These are phyloP conservation scores for Hypoxylon intermedium DNA, from an alignment of 495 filamentous ascomycete genomes.

Conservation along the genomic window DNA sequence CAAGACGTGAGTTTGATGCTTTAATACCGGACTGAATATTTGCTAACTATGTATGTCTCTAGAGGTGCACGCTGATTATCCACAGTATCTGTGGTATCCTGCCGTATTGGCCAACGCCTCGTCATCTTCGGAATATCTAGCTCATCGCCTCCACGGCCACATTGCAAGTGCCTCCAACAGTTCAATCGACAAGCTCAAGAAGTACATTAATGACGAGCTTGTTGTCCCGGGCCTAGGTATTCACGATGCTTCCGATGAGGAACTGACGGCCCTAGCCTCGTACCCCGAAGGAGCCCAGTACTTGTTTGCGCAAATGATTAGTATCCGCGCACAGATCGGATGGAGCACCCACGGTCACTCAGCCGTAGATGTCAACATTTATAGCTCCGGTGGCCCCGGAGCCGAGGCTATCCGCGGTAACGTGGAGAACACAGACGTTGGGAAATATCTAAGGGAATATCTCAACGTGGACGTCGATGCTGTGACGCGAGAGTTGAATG, in stretches of 20 bases:
- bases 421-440: slow-evolving; percentile 93
- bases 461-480: slow-evolving; percentile 77
- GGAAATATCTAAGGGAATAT: slow-evolving; percentile 78
- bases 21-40: neutral
- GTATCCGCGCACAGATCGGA: slow-evolving; percentile 83
- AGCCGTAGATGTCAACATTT: slow-evolving; percentile 91
- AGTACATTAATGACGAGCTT: slow-evolving; percentile 67
- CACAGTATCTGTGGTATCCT: slow-evolving; percentile 85
- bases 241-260: slow-evolving; percentile 71
- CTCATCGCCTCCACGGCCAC: slow-evolving; percentile 63
- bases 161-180: slow-evolving; percentile 47
- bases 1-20: slow-evolving; percentile 65
- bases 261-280: slow-evolving; percentile 70
- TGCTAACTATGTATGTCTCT: slow-evolving; percentile 24
- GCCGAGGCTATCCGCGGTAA: slow-evolving; percentile 72
- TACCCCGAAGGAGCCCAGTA: slow-evolving; percentile 58
- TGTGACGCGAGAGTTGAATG: slow-evolving; percentile 74
- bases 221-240: slow-evolving; percentile 76
- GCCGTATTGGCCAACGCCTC: slow-evolving; percentile 78
- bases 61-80: slow-evolving; percentile 49
- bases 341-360: slow-evolving; percentile 94
- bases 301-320: slow-evolving; percentile 85
- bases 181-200: slow-evolving; percentile 50
- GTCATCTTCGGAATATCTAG: slow-evolving; percentile 76
- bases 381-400: slow-evolving; percentile 65